These are phyloP conservation scores for Ramaria sp. DNA, from an alignment of 768 basidiomycete genomes.

Conservation along the genomic window DNA sequence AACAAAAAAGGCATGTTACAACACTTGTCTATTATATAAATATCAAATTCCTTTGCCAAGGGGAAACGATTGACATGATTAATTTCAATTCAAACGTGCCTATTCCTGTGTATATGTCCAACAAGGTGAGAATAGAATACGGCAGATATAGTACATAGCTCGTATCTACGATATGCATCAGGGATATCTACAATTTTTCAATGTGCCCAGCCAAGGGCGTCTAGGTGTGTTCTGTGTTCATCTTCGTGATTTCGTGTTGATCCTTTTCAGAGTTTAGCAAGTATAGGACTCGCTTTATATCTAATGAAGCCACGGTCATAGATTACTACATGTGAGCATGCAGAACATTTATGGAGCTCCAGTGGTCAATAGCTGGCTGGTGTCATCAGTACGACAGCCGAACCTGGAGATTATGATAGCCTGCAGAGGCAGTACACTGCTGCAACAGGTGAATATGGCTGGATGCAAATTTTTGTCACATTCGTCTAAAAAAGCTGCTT, in stretches of 20 bases:
- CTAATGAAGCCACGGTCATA: constrained; percentile 24
- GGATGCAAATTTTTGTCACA: neutral
- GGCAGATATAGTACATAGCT: neutral
- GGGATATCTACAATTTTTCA: constrained; percentile 28
- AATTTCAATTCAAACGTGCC: constrained; percentile 28
- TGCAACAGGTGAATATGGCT: constrained; percentile 20
- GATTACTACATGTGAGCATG: constrained; percentile 25
- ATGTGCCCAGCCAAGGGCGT: constrained; percentile 27
- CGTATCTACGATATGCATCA: constrained; percentile 5
- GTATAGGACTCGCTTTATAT: constrained; percentile 22
- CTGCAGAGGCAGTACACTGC: constrained; percentile 26
- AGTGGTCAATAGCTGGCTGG: neutral
- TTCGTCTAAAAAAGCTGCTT: neutral
- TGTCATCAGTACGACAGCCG: constrained; percentile 21
- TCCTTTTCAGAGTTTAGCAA: constrained; percentile 21
- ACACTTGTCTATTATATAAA: neutral
- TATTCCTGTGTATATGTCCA: constrained; percentile 28
- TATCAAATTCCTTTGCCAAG: neutral
- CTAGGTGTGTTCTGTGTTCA: constrained; percentile 16
- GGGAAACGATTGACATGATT: constrained; percentile 26
- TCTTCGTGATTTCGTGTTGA: constrained; percentile 1
- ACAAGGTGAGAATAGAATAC: constrained; percentile 17
- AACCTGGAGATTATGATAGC: constrained; percentile 27
- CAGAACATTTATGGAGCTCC: no score
- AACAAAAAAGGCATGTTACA: constrained; percentile 22